A percentile compares a stretch with the other conserved stretches of the same genome.
phyloP scores from a whole-genome alignment of 345 rosid genomes.

The Bruguiera parviflora region DNA sequence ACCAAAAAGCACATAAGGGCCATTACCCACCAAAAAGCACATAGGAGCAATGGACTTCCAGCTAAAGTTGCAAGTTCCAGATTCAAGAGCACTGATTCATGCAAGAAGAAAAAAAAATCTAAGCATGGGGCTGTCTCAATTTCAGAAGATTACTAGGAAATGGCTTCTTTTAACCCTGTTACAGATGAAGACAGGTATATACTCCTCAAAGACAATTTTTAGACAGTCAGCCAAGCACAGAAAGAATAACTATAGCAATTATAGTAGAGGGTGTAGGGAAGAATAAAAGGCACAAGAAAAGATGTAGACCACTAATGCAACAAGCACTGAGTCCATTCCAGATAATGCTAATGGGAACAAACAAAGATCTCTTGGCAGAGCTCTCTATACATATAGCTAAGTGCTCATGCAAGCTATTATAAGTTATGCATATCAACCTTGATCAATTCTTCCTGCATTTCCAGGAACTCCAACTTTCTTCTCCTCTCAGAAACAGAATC shows the following conservation, averaged over 20 bases:
- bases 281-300: background rate
- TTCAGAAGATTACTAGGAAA: background rate
- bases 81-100: background rate
- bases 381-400: background rate
- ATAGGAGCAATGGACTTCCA: background rate
- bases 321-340: background rate
- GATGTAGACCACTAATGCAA: background rate
- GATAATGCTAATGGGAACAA: background rate
- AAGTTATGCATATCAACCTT: constrained; percentile 43
- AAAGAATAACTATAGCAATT: background rate
- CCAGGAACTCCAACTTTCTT: constrained; percentile 90
- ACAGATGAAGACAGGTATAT: background rate
- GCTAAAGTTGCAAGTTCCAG: background rate
- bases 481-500: constrained; percentile 88
- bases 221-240: background rate
- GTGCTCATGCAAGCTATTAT: background rate
- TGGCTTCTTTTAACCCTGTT: background rate
- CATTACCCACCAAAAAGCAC: background rate
- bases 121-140: background rate
- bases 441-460: constrained; percentile 96
- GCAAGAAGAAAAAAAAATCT: no score
- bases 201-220: background rate
- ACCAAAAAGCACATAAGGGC: background rate
- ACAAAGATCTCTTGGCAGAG: background rate
- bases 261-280: background rate